Evolutionary conservation across 2,329 filamentous ascomycete species (phyloP).

Genomic region (Fusarium pseudoanthophilum): DNA sequence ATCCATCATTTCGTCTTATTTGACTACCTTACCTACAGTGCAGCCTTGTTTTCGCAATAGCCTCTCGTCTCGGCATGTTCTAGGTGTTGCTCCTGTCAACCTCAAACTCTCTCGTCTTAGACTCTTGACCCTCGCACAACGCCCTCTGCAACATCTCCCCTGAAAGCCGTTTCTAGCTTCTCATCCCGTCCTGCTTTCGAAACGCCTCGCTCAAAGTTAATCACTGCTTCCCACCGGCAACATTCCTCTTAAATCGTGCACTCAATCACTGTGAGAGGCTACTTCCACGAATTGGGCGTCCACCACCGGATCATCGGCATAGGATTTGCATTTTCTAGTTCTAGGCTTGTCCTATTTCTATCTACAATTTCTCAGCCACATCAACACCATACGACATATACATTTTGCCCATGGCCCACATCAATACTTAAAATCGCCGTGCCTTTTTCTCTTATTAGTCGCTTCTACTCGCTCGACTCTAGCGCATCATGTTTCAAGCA

Average conservation of each 20-base stretch:
- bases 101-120: not conserved
- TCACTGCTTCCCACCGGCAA: slow-evolving; percentile 21
- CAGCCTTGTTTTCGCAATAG: not conserved
- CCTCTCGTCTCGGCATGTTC: not conserved
- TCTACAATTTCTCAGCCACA: not conserved
- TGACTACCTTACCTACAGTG: not conserved
- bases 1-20: not conserved
- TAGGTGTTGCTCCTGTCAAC: not conserved
- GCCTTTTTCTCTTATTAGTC: not conserved
- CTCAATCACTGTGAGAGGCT: slow-evolving; percentile 1
- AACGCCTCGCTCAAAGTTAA: slow-evolving; percentile 31
- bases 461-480: not conserved
- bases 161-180: slow-evolving; percentile 5
- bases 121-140: not conserved
- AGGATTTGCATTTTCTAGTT: not conserved
- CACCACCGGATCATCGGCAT: slow-evolving; percentile 15
- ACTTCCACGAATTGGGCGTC: not conserved
- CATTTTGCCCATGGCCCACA: not conserved
- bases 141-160: not conserved
- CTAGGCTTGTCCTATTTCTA: not conserved
- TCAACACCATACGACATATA: slow-evolving; percentile 9
- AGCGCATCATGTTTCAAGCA: slow-evolving; percentile 38
- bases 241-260: slow-evolving; percentile 3
- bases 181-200: not conserved
- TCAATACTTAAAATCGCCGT: not conserved